These are phyloP conservation scores for Colletotrichum salicis DNA, from an alignment of 2,329 filamentous ascomycete species.

Conservation along the genomic window DNA sequence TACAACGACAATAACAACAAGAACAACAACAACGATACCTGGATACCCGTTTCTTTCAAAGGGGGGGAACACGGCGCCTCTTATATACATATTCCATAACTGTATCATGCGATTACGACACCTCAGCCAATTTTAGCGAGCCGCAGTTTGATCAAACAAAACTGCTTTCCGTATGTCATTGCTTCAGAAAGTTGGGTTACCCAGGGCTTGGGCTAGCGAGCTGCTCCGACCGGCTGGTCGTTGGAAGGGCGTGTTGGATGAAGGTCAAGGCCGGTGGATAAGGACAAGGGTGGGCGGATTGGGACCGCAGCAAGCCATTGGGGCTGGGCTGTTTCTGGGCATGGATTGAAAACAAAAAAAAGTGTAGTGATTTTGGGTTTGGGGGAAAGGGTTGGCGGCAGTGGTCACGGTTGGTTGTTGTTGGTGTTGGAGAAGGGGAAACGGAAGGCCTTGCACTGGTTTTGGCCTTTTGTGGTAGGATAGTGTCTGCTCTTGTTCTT, in stretches of 20 bases:
- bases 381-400: neutral
- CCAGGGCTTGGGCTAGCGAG: neutral
- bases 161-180: conserved; percentile 15
- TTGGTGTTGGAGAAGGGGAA: neutral
- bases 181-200: conserved; percentile 6
- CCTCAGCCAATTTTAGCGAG: conserved; percentile 21
- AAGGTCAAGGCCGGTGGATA: neutral
- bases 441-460: neutral
- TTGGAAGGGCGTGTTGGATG: neutral
- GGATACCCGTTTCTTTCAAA: conserved; percentile 33
- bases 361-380: neutral
- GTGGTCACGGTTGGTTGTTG: neutral
- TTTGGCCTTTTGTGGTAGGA: conserved; percentile 16
- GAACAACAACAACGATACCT: conserved; percentile 24
- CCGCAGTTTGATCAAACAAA: neutral
- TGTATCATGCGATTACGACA: conserved; percentile 34
- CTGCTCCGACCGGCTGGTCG: neutral
- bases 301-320: neutral
- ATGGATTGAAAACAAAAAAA: neutral
- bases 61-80: conserved; percentile 25
- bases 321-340: neutral
- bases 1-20: conserved; percentile 13
- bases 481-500: conserved; percentile 21
- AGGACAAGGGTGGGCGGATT: neutral
- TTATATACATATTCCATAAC: conserved; percentile 29